Percentiles rank a stretch among this genome's conserved stretches.
Conservation (phyloP, 805 yeast genomes). For the Candida succiphila region DNA sequence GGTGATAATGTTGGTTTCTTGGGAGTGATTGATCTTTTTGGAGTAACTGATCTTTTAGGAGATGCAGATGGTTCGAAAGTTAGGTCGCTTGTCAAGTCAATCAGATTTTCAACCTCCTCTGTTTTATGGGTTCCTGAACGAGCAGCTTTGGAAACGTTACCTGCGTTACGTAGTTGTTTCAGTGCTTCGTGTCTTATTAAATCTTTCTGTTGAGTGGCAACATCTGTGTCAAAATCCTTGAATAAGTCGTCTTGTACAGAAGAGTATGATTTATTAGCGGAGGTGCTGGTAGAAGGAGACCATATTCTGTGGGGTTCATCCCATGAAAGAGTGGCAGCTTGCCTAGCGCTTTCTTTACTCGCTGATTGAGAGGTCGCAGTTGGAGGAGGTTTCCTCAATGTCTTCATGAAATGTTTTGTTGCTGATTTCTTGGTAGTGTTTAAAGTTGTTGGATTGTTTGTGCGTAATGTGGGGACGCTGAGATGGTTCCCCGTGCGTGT, state of each 20-base stretch:
- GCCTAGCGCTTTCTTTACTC: slow-evolving; percentile 17
- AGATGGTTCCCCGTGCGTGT: slow-evolving; percentile 4
- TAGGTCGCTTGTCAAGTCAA: neutral
- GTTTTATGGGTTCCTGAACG: too few relatives aligned
- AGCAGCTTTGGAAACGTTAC: slow-evolving; percentile 9
- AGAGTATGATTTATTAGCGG: slow-evolving; percentile 13
- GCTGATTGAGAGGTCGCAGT: neutral
- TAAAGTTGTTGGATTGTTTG: slow-evolving; percentile 20
- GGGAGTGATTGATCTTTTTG: neutral
- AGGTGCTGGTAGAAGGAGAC: slow-evolving; percentile 24
- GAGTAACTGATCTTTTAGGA: slow-evolving; percentile 3
- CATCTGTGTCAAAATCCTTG: slow-evolving; percentile 14
- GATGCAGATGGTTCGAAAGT: slow-evolving; percentile 1
- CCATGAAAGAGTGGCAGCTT: slow-evolving; percentile 23
- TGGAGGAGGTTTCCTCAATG: slow-evolving; percentile 4
- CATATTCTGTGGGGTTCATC: slow-evolving; percentile 16
- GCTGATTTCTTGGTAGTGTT: slow-evolving; percentile 12
- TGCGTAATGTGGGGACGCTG: slow-evolving; percentile 18
- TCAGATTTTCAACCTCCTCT: neutral
- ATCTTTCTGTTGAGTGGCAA: slow-evolving; percentile 10
- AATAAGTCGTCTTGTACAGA: slow-evolving; percentile 13
- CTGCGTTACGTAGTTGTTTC: slow-evolving; percentile 16
- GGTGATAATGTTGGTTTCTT: slow-evolving; percentile 2
- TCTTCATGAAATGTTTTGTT: slow-evolving; percentile 12
- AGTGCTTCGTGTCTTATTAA: slow-evolving; percentile 13